Percentiles rank a stretch among this genome's conserved stretches.
Evolutionary conservation across 192 early-diverging fungal genomes (phyloP).

Genomic region (Haplosporangium gracile): DNA sequence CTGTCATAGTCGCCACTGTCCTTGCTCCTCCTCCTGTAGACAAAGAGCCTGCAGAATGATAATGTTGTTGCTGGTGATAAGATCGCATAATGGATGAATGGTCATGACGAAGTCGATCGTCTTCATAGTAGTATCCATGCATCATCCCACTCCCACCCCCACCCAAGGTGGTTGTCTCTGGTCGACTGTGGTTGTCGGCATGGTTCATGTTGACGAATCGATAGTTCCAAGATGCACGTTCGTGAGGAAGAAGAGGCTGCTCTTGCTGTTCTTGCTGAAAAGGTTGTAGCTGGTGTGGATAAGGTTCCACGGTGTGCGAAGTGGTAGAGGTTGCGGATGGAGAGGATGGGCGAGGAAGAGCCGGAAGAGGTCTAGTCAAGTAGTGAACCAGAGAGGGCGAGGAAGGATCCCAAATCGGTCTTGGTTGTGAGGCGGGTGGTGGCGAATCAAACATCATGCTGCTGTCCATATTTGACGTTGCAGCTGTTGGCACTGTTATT

Average conservation of each 20-base stretch:
- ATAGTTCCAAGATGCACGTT: constrained; percentile 7
- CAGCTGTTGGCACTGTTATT: neutral
- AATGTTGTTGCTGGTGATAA: neutral
- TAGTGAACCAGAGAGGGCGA: constrained; percentile 24
- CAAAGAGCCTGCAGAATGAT: neutral
- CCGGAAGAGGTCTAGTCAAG: constrained; percentile 15
- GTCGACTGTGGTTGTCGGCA: neutral
- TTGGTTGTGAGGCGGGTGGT: neutral
- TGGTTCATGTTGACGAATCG: constrained; percentile 4
- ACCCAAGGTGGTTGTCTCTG: neutral
- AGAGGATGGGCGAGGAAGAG: neutral
- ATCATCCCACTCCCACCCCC: neutral
- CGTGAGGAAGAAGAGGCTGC: neutral
- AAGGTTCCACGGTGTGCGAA: neutral
- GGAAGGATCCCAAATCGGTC: constrained; percentile 11
- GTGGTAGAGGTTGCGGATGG: neutral
- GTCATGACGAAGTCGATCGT: neutral
- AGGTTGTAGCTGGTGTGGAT: neutral
- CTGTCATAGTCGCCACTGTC: neutral
- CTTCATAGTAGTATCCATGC: constrained; percentile 16
- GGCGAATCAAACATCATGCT: neutral
- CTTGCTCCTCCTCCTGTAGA: neutral
- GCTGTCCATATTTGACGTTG: neutral
- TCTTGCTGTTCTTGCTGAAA: neutral
- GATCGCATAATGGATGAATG: neutral